Evolutionary conservation across 2,329 filamentous ascomycete genomes (phyloP), one percentile per base, ranked within the genome.

Genomic region (Lojkania enalia): DNA sequence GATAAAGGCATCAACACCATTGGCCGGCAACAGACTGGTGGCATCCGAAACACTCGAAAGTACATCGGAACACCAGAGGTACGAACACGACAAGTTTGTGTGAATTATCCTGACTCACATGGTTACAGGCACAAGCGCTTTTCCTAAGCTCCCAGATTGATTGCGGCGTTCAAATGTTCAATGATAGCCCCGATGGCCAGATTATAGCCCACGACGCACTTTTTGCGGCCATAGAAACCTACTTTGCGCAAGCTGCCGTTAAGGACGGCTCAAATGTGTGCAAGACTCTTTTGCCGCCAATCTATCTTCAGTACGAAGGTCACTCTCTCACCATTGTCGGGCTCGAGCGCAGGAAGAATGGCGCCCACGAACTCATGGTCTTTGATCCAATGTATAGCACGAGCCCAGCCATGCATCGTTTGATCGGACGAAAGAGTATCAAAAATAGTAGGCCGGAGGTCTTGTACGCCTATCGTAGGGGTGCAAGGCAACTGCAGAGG

Each of bases 1-100:
- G 88, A 95, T 60, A 78, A 77, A 62, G 90, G 88, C 0, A 89
- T 94, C 64, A 94, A 95, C 58, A 66, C 80, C 2, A 78, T 83
- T 33, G 89, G 87, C 3, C 80, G 88, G 23, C 64, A 82, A 2
- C 90, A 97, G 69, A 96, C 91, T 0, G 92, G 92, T 2, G 90
- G 90, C 1, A 87, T 97, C 52, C 82, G 77, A 52, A 85, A 85
- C n/a, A 96, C 91, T 0, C 82, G 94, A 48, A 97, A 96, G 68
- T 97, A 94, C 63, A 97, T 97, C 57, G 92, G 92, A 13, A 96
- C 92, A 1, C 85, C 89, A 6, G 92, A 97, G 76, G 88, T 88
- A 74, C 55, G 50, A 38, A 31, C 15, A 12, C 25, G 11, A 2
- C 30, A 48, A 27, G 4, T 43, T 35, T 4, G 35, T 19, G 2